These are phyloP conservation scores for Citrullus colocynthis DNA, from an alignment of 306 rosid genomes.

Conservation along the genomic window DNA sequence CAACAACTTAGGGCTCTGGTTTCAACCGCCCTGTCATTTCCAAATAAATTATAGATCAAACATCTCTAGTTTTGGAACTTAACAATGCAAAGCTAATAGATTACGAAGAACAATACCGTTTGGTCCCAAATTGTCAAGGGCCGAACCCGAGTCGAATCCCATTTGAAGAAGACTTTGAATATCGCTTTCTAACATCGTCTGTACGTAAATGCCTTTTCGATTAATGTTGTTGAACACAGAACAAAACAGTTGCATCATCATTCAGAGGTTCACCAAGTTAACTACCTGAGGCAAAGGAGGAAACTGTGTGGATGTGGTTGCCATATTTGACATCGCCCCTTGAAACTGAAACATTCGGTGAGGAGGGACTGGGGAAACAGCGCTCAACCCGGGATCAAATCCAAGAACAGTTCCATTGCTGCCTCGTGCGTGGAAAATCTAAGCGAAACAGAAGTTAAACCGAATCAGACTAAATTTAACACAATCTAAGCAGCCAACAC, in stretches of 20 bases:
- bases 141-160: slow-evolving; percentile 63
- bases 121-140: slow-evolving; percentile 62
- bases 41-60: not conserved
- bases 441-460: not conserved
- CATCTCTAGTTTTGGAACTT: not conserved
- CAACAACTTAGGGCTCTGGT: slow-evolving; percentile 36
- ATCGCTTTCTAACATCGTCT: slow-evolving; percentile 63
- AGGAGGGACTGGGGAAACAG: slow-evolving; percentile 47
- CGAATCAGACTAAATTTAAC: not conserved
- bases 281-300: slow-evolving; percentile 67
- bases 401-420: slow-evolving; percentile 46
- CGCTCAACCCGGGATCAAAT: slow-evolving; percentile 41
- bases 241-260: not conserved
- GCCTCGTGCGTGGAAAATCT: slow-evolving; percentile 60
- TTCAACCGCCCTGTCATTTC: slow-evolving; percentile 62
- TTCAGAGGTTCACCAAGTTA: slow-evolving; percentile 8
- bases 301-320: slow-evolving; percentile 43
- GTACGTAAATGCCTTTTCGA: slow-evolving; percentile 13
- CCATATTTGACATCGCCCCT: slow-evolving; percentile 44
- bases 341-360: slow-evolving; percentile 52
- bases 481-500: not conserved
- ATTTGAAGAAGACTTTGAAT: slow-evolving; percentile 68
- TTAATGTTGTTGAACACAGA: slow-evolving; percentile 12
- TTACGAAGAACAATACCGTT: slow-evolving; percentile 34
- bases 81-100: not conserved